These are phyloP conservation scores for Lipomyces yamadae DNA, from an alignment of 805 yeast genomes.

Conservation along the genomic window DNA sequence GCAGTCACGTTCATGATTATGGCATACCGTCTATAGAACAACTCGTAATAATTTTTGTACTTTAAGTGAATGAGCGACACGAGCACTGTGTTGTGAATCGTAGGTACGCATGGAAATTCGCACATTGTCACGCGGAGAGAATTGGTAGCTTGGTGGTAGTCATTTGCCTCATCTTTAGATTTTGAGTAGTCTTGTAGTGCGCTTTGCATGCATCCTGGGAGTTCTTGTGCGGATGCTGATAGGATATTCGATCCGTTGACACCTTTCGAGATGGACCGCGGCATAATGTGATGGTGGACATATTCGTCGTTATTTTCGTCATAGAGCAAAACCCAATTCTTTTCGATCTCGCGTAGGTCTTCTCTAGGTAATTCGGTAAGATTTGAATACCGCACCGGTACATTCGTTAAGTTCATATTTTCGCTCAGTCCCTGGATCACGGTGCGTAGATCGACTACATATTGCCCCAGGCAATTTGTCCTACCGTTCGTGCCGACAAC, in stretches of 20 bases:
- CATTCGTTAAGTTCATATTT: conserved; percentile 17
- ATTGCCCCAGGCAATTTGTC: conserved; percentile 24
- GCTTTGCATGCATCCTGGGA: conserved; percentile 7
- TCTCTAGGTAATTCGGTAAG: conserved; percentile 22
- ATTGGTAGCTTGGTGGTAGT: conserved; percentile 31
- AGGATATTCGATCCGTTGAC: conserved; percentile 6
- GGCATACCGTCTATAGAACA: conserved; percentile 25
- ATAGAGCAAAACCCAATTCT: conserved; percentile 29
- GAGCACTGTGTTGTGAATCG: conserved; percentile 33
- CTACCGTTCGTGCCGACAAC: conserved; percentile 29
- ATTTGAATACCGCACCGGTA: conserved; percentile 25
- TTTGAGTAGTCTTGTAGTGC: conserved; percentile 5
- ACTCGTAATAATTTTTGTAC: conserved; percentile 10
- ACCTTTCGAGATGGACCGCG: conserved; percentile 3
- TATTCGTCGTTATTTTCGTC: conserved; percentile 20
- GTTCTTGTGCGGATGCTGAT: not conserved
- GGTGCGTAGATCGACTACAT: conserved; percentile 28
- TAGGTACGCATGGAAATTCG: conserved; percentile 35
- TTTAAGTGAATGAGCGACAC: conserved; percentile 30
- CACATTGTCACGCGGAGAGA: conserved; percentile 32
- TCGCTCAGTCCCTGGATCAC: conserved; percentile 23
- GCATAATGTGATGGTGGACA: conserved; percentile 23
- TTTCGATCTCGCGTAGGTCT: conserved; percentile 19
- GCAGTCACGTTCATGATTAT: conserved; percentile 32
- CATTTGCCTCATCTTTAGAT: not conserved